Conservation (phyloP, 2,329 filamentous ascomycete genomes). For the Alternaria metachromatica region DNA sequence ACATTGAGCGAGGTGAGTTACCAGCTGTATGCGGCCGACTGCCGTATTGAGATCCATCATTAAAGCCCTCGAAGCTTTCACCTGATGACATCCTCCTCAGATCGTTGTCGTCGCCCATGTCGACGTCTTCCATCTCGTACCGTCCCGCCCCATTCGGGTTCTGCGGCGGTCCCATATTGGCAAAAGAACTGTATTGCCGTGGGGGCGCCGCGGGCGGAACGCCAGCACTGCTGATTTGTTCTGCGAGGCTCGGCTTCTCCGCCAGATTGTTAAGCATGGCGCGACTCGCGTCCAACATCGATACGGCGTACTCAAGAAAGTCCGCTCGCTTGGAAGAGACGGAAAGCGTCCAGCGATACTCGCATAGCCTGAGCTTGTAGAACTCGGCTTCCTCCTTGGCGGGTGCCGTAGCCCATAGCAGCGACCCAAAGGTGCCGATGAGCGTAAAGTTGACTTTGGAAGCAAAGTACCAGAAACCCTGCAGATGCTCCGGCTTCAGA, state of each 20-base stretch:
- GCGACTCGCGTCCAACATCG: constrained; percentile 53
- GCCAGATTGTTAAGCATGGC: constrained; percentile 54
- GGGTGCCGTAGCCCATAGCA: constrained; percentile 88
- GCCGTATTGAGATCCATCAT: constrained; percentile 34
- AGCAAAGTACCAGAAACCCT: constrained; percentile 92
- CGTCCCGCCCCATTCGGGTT: constrained; percentile 11
- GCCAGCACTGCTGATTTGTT: constrained; percentile 48
- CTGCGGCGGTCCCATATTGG: constrained; percentile 30
- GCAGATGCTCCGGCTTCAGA: constrained; percentile 81
- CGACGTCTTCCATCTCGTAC: constrained; percentile 31
- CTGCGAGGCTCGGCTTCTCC: constrained; percentile 52
- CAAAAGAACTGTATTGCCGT: constrained; percentile 23
- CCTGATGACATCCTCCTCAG: constrained; percentile 28
- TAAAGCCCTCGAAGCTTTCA: constrained; percentile 43
- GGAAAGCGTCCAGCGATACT: constrained; percentile 93
- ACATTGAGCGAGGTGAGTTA: constrained; percentile 29
- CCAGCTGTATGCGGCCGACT: constrained; percentile 29
- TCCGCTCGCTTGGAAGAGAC: constrained; percentile 77
- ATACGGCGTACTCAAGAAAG: constrained; percentile 55
- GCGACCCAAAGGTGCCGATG: constrained; percentile 89
- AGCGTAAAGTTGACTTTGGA: constrained; percentile 91
- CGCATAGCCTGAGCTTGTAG: constrained; percentile 82
- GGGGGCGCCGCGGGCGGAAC: constrained; percentile 43
- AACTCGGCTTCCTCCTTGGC: constrained; percentile 90
- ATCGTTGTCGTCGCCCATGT: constrained; percentile 36